Evolutionary conservation across 2,329 filamentous ascomycete species (phyloP).

Genomic region (Ophiocordyceps camponoti-saundersi): DNA sequence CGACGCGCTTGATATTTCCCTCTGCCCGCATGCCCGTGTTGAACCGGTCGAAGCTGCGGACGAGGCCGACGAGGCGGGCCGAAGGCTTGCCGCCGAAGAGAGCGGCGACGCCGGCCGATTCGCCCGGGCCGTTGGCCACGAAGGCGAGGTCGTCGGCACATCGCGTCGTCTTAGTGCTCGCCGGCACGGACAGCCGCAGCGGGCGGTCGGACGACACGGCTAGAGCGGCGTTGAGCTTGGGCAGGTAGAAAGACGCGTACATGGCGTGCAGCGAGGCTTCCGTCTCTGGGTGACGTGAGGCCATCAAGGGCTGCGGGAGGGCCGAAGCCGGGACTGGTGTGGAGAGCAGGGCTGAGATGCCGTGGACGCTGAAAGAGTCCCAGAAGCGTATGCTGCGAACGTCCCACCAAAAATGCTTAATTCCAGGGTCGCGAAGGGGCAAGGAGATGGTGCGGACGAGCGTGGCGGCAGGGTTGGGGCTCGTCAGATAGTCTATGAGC

Average conservation of each 20-base stretch:
- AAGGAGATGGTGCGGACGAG: constrained; percentile 67
- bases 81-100: constrained; percentile 30
- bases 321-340: constrained; percentile 45
- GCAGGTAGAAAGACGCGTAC: constrained; percentile 62
- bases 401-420: constrained; percentile 92
- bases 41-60: constrained; percentile 85
- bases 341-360: constrained; percentile 55
- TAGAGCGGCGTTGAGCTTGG: constrained; percentile 75
- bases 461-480: constrained; percentile 64
- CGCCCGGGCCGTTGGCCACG: constrained; percentile 43
- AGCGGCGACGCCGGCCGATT: constrained; percentile 36
- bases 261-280: constrained; percentile 60
- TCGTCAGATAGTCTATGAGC: constrained; percentile 61
- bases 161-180: constrained; percentile 11
- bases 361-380: constrained; percentile 65
- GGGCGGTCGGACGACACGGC: constrained; percentile 55
- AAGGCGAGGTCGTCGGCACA: constrained; percentile 40
- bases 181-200: constrained; percentile 30
- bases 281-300: constrained; percentile 57
- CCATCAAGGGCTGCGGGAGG: constrained; percentile 39
- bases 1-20: constrained; percentile 66
- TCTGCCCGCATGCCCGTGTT: constrained; percentile 88
- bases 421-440: constrained; percentile 45
- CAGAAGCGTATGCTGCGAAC: constrained; percentile 74
- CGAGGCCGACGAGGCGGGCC: constrained; percentile 59